A percentile compares a stretch with the other conserved stretches of the same genome.
Conservation (phyloP, 176 grass and related monocot genomes). For the Oryza coarctata region DNA sequence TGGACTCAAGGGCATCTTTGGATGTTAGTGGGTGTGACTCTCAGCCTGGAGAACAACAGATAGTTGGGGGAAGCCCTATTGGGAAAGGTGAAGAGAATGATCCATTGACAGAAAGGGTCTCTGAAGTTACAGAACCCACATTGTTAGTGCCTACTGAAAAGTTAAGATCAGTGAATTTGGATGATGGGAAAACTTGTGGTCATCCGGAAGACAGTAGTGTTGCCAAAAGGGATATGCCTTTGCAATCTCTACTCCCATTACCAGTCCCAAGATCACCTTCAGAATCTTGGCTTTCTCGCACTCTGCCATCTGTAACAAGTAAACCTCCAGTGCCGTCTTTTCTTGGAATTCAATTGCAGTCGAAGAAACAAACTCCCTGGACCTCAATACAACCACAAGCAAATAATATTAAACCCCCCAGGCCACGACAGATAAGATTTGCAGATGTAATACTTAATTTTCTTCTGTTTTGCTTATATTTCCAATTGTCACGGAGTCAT, state of each 20-base stretch:
- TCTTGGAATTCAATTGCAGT: conserved; percentile 86
- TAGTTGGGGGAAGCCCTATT: neutral
- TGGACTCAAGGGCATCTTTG: conserved; percentile 27
- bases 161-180: neutral
- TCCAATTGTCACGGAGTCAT: neutral
- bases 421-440: conserved; percentile 64
- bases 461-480: neutral
- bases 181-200: conserved; percentile 28
- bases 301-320: conserved; percentile 71
- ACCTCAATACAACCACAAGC: conserved; percentile 37
- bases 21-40: conserved; percentile 14
- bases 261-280: conserved; percentile 90
- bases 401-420: conserved; percentile 47
- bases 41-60: conserved; percentile 25
- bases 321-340: conserved; percentile 59
- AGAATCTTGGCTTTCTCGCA: conserved; percentile 95
- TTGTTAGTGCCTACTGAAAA: conserved; percentile 10
- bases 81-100: conserved; percentile 13
- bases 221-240: conserved; percentile 36
- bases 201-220: conserved; percentile 14
- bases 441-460: conserved; percentile 60
- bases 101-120: neutral
- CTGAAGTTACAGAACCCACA: conserved; percentile 5
- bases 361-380: conserved; percentile 63
- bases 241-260: conserved; percentile 56